A percentile compares a stretch with the other conserved stretches of the same genome.
These are phyloP conservation scores for Exophiala viscosa DNA, from an alignment of 2,329 filamentous ascomycete species.

Conservation along the genomic window DNA sequence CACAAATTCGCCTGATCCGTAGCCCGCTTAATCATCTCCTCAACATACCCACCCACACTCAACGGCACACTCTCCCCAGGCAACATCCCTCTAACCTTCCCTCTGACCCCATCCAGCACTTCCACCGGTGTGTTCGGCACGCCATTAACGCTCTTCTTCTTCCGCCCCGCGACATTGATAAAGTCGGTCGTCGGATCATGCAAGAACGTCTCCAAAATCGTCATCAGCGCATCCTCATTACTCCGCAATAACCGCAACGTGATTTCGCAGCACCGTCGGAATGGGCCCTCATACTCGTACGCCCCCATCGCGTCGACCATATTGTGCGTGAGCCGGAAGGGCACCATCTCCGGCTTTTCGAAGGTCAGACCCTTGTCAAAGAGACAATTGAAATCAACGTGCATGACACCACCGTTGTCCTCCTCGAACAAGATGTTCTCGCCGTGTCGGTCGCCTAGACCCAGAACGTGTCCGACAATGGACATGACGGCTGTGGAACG, in stretches of 20 bases:
- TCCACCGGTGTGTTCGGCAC: constrained; percentile 68
- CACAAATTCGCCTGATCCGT: constrained; percentile 74
- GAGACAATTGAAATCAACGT: constrained; percentile 99
- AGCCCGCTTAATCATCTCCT: constrained; percentile 85
- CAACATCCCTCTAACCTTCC: constrained; percentile 80
- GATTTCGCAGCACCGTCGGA: constrained; percentile 84
- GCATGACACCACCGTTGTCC: constrained; percentile 86
- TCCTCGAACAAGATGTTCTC: constrained; percentile 97
- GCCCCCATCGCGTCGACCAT: constrained; percentile 96
- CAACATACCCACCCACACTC: constrained; percentile 94
- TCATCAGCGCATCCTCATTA: constrained; percentile 95
- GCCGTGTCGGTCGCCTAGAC: constrained; percentile 87
- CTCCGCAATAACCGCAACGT: constrained; percentile 79
- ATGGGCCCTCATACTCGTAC: constrained; percentile 89
- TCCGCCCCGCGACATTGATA: constrained; percentile 63
- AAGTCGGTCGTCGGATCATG: constrained; percentile 96
- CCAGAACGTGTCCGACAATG: constrained; percentile 96
- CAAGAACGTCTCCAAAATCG: constrained; percentile 92
- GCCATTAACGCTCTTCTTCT: constrained; percentile 43
- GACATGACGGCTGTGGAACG: constrained; percentile 97
- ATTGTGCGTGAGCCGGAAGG: constrained; percentile 95
- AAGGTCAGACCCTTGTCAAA: constrained; percentile 98
- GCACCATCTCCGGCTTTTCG: constrained; percentile 87
- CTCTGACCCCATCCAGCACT: constrained; percentile 82
- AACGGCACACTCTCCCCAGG: constrained; percentile 86